Evolutionary conservation across 371 early-diverging fungal genomes (phyloP), one percentile per base, ranked within the genome.

Genomic region (Rhizopus stolonifer): DNA sequence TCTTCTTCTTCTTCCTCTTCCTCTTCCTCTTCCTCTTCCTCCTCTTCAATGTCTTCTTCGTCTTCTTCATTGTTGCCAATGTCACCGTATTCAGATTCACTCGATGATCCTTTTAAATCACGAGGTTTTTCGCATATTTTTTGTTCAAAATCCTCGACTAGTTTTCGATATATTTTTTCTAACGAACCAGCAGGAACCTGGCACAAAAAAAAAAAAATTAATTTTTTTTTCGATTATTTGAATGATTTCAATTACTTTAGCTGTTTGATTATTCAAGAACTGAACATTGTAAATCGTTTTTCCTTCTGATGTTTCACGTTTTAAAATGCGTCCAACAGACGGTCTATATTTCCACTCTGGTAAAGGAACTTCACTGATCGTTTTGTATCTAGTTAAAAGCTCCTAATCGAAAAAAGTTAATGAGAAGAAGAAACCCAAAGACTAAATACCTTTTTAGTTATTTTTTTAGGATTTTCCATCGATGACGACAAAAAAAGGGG

Each of bases 81-180:
- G n/a, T n/a, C n/a, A n/a, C n/a, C n/a, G n/a, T n/a, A n/a, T n/a
- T n/a, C n/a, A n/a, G n/a, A n/a, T n/a, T n/a, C n/a, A n/a, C n/a
- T n/a, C n/a, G n/a, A n/a, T n/a, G n/a, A n/a, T n/a, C n/a, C n/a
- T n/a, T n/a, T n/a, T n/a, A n/a, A n/a, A n/a, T n/a, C n/a, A n/a
- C n/a, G n/a, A n/a, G n/a, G n/a, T n/a, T n/a, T n/a, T n/a, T n/a
- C n/a, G n/a, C n/a, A n/a, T n/a, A 11, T 22, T 13, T 43, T 31
- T 10, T 48, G 10, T 40, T 60, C 60, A 31, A 39, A 60, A 11
- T 49, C 31, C n/a, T 60, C 36, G 2, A 60, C 19, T 5, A 60
- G 21, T 9, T 34, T 7, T 14, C 21, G 26, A 19, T 54, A 42
- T 21, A 25, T 22, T 10, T 23, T 29, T 26, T 45, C 31, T 18